phyloP scores from a whole-genome alignment of 139 green algal species.

The Edaphochlamys debaryana region DNA sequence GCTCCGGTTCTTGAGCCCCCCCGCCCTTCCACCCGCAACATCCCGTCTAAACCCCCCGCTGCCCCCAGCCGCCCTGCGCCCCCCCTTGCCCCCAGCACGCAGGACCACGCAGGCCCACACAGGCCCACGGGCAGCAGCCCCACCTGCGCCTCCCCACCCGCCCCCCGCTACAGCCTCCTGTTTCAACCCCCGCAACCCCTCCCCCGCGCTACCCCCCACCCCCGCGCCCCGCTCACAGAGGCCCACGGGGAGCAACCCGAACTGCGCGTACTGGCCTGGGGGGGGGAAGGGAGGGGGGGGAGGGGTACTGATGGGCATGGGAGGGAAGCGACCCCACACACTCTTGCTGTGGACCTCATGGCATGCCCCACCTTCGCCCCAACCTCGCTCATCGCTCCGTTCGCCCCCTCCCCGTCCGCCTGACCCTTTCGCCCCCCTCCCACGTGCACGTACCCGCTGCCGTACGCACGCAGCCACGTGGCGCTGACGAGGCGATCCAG shows the following conservation, averaged over 20 bases:
- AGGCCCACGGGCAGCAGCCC: too few species aligned
- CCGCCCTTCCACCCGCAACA: too few species aligned
- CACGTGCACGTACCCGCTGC: background rate
- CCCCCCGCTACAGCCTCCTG: too few species aligned
- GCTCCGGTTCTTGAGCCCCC: too few species aligned
- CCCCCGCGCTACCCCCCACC: background rate
- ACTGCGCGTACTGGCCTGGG: slow-evolving; percentile 49
- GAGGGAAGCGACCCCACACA: background rate
- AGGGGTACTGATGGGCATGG: background rate
- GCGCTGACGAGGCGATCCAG: slow-evolving; percentile 49
- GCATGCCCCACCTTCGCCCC: too few species aligned
- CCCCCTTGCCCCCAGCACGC: background rate
- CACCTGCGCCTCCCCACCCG: background rate
- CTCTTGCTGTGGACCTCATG: too few species aligned
- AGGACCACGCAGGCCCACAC: background rate
- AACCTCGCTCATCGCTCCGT: background rate
- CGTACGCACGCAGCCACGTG: slow-evolving; percentile 40
- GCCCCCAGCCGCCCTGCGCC: too few species aligned
- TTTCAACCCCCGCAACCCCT: too few species aligned
- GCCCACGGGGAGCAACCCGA: slow-evolving; percentile 60
- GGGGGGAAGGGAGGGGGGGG: background rate
- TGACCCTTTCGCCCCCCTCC: background rate
- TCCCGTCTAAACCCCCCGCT: too few species aligned
- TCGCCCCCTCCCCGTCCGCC: background rate
- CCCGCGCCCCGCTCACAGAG: slow-evolving; percentile 28